Percentiles rank a stretch among this genome's conserved stretches.
phyloP scores from a whole-genome alignment of 2,329 filamentous ascomycete genomes.

The Talaromyces sp. region DNA sequence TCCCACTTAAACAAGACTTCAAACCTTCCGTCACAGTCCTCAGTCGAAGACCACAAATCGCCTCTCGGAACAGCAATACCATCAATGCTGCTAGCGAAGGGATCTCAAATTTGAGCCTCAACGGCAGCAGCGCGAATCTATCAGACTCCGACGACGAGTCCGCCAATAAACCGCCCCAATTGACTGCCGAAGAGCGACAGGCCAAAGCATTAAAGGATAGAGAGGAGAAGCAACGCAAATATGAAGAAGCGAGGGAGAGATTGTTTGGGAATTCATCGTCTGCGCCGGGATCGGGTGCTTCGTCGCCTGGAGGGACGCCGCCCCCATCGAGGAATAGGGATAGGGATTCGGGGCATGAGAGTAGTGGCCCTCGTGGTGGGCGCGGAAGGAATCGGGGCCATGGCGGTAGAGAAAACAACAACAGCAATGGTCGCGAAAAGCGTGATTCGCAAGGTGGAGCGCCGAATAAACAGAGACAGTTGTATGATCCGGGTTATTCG shows the following conservation, averaged over 20 bases:
- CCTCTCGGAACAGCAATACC: constrained; percentile 51
- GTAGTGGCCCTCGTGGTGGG: constrained; percentile 39
- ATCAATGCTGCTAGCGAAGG: constrained; percentile 43
- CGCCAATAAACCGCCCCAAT: constrained; percentile 56
- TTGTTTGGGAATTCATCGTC: constrained; percentile 66
- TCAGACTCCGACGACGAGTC: constrained; percentile 64
- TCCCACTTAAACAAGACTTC: constrained; percentile 68
- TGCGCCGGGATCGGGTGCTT: constrained; percentile 51
- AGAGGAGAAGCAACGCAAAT: constrained; percentile 86
- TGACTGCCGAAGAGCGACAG: constrained; percentile 72
- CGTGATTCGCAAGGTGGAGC: constrained; percentile 36
- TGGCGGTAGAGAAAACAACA: constrained; percentile 25
- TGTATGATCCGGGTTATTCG: constrained; percentile 74
- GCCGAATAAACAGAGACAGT: constrained; percentile 49
- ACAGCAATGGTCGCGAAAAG: constrained; percentile 32
- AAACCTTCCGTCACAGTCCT: constrained; percentile 81
- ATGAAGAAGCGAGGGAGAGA: constrained; percentile 82
- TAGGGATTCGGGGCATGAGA: constrained; percentile 29
- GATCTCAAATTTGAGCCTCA: constrained; percentile 47
- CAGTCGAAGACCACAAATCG: constrained; percentile 72
- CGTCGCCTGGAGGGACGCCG: constrained; percentile 58
- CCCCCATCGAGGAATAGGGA: constrained; percentile 50
- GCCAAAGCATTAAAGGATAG: constrained; percentile 73
- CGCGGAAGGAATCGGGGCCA: neutral
- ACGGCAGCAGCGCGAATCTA: constrained; percentile 27